These are phyloP conservation scores for Lactarius akahatsu DNA, from an alignment of 768 basidiomycete genomes.

Conservation along the genomic window DNA sequence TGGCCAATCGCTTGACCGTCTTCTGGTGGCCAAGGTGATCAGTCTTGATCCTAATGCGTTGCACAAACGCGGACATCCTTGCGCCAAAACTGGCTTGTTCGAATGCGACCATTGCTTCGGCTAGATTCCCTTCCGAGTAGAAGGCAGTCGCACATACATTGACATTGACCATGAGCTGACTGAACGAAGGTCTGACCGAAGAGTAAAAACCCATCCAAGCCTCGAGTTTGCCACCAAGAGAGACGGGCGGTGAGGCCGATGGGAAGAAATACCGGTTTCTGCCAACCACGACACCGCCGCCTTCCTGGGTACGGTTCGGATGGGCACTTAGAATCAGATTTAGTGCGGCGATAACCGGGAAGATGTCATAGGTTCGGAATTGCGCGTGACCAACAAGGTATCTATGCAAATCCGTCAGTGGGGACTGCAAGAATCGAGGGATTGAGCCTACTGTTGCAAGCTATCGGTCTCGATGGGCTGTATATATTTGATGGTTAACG, in stretches of 20 bases:
- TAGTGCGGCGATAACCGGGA: slow-evolving; percentile 50
- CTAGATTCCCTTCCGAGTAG: slow-evolving; percentile 45
- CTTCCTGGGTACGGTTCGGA: slow-evolving; percentile 39
- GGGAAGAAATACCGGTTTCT: slow-evolving; percentile 55
- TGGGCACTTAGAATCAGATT: slow-evolving; percentile 49
- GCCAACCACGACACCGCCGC: slow-evolving; percentile 52
- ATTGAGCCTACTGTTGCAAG: slow-evolving; percentile 39
- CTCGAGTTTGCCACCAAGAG: slow-evolving; percentile 52
- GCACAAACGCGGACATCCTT: slow-evolving; percentile 58
- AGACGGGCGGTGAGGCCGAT: slow-evolving; percentile 32
- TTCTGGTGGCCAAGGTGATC: slow-evolving; percentile 75
- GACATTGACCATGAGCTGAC: slow-evolving; percentile 53
- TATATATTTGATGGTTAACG: slow-evolving; percentile 43
- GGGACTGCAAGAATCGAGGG: not conserved
- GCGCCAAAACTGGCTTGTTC: slow-evolving; percentile 55
- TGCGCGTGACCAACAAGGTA: slow-evolving; percentile 47
- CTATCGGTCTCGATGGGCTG: slow-evolving; percentile 46
- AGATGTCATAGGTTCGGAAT: slow-evolving; percentile 44
- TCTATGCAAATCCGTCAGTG: slow-evolving; percentile 34
- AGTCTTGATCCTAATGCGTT: slow-evolving; percentile 63
- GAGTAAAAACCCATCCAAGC: slow-evolving; percentile 56
- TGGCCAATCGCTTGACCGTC: slow-evolving; percentile 57
- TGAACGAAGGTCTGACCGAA: slow-evolving; percentile 42
- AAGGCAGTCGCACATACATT: slow-evolving; percentile 54
- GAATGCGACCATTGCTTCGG: slow-evolving; percentile 44